Percentiles rank a stretch among this genome's conserved stretches.
Evolutionary conservation across 2,329 filamentous ascomycete genomes (phyloP).

Genomic region (Uncinocarpus reesii): DNA sequence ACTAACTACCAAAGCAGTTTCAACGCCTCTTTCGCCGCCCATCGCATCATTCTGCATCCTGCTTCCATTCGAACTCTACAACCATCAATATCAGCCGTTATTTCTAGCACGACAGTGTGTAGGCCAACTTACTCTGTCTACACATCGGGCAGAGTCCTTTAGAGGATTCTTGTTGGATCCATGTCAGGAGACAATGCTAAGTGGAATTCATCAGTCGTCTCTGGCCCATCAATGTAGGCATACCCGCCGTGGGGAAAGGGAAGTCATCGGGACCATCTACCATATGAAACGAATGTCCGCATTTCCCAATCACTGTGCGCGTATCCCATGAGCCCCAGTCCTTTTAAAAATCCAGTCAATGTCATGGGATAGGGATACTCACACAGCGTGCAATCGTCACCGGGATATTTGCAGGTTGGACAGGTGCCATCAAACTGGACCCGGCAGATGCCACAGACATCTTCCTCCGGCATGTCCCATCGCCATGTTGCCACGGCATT

Average conservation of each 20-base stretch:
- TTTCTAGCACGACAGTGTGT: too few species aligned
- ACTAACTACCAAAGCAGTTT: neutral
- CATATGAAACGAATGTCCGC: slow-evolving; percentile 97
- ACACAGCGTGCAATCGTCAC: slow-evolving; percentile 90
- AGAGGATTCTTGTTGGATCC: slow-evolving; percentile 90
- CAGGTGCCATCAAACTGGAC: slow-evolving; percentile 97
- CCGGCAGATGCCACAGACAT: slow-evolving; percentile 97
- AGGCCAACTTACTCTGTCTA: slow-evolving; percentile 70
- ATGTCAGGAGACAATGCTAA: slow-evolving; percentile 88
- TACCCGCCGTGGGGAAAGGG: neutral
- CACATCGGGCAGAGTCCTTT: slow-evolving; percentile 98
- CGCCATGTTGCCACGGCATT: slow-evolving; percentile 92
- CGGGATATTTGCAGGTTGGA: slow-evolving; percentile 94
- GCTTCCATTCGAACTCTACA: slow-evolving; percentile 46
- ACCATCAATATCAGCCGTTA: slow-evolving; percentile 13
- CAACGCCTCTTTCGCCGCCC: neutral
- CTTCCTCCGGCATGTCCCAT: slow-evolving; percentile 95
- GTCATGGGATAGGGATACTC: slow-evolving; percentile 29
- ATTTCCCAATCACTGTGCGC: slow-evolving; percentile 75
- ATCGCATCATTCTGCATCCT: slow-evolving; percentile 23
- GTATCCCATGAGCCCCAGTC: neutral
- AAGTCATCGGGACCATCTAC: slow-evolving; percentile 38
- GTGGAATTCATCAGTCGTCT: slow-evolving; percentile 8
- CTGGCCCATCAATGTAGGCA: neutral
- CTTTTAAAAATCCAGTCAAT: neutral